phyloP scores from a whole-genome alignment of 164 flowering plant genomes.

The Umbellularia californica region DNA sequence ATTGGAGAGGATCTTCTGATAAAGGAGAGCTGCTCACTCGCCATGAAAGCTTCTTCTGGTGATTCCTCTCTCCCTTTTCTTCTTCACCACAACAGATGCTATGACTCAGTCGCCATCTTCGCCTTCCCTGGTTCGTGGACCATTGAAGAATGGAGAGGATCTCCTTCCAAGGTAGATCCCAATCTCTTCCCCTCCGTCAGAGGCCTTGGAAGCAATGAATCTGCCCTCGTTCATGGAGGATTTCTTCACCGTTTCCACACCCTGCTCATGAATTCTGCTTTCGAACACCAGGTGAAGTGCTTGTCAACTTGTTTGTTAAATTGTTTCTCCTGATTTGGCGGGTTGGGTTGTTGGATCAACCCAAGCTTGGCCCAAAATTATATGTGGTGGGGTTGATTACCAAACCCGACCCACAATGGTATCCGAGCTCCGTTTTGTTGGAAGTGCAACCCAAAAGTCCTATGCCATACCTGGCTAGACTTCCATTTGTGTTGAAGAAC shows the following conservation, averaged over 20 bases:
- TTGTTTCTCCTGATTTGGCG: no score
- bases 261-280: slow-evolving; percentile 16
- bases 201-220: slow-evolving; percentile 39
- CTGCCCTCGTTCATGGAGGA: slow-evolving; percentile 44
- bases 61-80: neutral
- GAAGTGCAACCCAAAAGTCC: no score
- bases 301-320: neutral
- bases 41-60: slow-evolving; percentile 1
- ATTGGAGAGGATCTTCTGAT: neutral
- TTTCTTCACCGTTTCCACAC: slow-evolving; percentile 40
- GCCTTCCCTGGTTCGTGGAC: slow-evolving; percentile 54
- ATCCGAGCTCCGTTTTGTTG: no score
- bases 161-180: slow-evolving; percentile 9
- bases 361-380: no score
- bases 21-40: slow-evolving; percentile 9
- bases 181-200: slow-evolving; percentile 44
- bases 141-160: slow-evolving; percentile 36
- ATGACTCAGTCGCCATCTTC: slow-evolving; percentile 19
- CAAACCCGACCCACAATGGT: no score
- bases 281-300: slow-evolving; percentile 40
- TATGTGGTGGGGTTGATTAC: no score
- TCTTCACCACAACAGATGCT: neutral
- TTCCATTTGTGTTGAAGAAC: no score
- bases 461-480: no score
- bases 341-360: no score